Base-by-base conservation (phyloP, 805 yeast species). In the Candida oleophila region DNA sequence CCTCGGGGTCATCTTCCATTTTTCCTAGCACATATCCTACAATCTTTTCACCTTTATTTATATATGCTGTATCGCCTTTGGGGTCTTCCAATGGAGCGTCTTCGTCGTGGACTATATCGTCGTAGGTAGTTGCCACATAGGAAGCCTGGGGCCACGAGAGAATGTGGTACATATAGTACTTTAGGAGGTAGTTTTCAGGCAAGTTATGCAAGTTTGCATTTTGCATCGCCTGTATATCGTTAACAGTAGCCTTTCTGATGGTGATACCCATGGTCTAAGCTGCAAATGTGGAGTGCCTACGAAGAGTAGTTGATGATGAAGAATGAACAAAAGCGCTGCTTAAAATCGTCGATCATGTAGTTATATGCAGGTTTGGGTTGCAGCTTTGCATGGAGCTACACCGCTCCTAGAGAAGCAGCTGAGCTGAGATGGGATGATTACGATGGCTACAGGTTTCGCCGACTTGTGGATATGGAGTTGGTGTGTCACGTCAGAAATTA, bases 141-240 rank as follows among this genome's bases (percentile, higher is more conserved):
- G 96, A 88, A 12, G 96, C 95, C 64, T 92, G 96, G 1, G 99
- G 99, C 99, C 99, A 94, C 33, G 97, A 85, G 43, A 92, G 71
- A 7, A 89, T 78, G 67, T 94, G 99, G 67, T 94, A 94, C 77
- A 94, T 79, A 69, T 94, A 94, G 69, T 90, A 94, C 65, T 91
- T 90, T 66, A 91, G 71, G 53, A 87, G 85, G 63, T 94, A 94
- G 69, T 94, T 94, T 65, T 94, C 99, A 4, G 99, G 99, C 50
- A 94, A 73, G 61, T 92, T 92, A 53, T 86, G 86, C 64, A 91
- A 71, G 63, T 91, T 91, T 51, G 96, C 94, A 74, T 89, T 90
- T 65, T 92, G 99, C 91, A 92, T 94, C 16, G 94, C 94, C 67
- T 89, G 95, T 46, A 90, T 77, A 66, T 92, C 99, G 38, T 78